These are phyloP conservation scores for Cercophora samala DNA, from an alignment of 495 filamentous ascomycete species.

Conservation along the genomic window DNA sequence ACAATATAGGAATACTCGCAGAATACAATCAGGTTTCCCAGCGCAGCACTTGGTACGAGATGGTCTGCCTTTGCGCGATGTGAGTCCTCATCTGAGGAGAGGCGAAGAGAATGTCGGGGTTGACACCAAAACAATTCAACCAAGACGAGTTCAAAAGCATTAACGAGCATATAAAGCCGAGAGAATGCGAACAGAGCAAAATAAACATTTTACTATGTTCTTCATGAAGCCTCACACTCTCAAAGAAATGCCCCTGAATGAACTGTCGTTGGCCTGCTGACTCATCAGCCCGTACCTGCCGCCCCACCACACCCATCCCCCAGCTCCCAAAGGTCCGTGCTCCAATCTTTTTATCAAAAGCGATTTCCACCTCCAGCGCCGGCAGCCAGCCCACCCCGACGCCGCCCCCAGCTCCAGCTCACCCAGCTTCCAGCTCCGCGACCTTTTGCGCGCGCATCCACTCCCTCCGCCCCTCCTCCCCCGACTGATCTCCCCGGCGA, in stretches of 20 bases:
- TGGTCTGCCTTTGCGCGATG: no score
- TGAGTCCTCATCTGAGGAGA: no score
- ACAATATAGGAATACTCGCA: no score
- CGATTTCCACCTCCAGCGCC: neutral
- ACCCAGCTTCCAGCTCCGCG: conserved; percentile 3
- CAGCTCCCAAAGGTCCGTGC: conserved; percentile 5
- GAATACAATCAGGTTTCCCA: no score
- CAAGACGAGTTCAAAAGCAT: no score
- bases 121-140: no score
- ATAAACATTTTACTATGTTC: no score
- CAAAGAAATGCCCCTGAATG: neutral
- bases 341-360: conserved; percentile 14
- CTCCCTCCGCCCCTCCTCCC: neutral
- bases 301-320: conserved; percentile 11
- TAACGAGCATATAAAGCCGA: no score
- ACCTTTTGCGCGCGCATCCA: neutral
- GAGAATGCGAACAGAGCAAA: no score
- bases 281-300: conserved; percentile 14
- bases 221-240: neutral
- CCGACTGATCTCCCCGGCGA: neutral
- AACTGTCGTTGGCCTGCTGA: conserved; percentile 3
- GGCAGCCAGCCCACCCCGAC: neutral
- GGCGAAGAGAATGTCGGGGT: no score
- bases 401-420: neutral
- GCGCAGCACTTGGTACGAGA: no score